A percentile compares a stretch with the other conserved stretches of the same genome.
phyloP scores from a whole-genome alignment of 2,329 filamentous ascomycete species.

The Epichloe hybrida region DNA sequence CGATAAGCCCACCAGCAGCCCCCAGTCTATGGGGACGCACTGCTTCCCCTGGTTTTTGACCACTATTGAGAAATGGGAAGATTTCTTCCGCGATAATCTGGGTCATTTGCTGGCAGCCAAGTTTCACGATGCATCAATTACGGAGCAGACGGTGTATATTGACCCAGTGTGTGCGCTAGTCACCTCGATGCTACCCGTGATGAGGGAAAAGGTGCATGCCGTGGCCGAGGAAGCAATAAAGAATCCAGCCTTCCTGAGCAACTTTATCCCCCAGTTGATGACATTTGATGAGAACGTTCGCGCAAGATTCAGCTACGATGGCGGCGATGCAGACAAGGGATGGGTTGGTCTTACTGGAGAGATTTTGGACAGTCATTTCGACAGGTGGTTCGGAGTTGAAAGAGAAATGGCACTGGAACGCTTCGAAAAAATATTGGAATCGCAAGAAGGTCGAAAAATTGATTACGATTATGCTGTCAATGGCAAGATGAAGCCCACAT shows the following conservation, averaged over 20 bases:
- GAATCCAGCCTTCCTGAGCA: constrained; percentile 69
- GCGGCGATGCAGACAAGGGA: constrained; percentile 48
- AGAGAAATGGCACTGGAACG: constrained; percentile 79
- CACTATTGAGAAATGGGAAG: constrained; percentile 45
- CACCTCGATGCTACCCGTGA: constrained; percentile 69
- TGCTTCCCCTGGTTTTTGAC: constrained; percentile 47
- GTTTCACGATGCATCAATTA: constrained; percentile 51
- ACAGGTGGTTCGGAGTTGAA: constrained; percentile 77
- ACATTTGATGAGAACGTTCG: constrained; percentile 75
- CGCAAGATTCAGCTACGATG: constrained; percentile 68
- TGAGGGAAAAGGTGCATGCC: constrained; percentile 61
- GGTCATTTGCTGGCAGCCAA: constrained; percentile 68
- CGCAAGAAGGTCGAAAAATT: constrained; percentile 64
- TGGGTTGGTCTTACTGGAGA: constrained; percentile 81
- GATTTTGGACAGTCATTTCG: constrained; percentile 68
- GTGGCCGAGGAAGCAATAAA: constrained; percentile 56
- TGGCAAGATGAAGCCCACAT: constrained; percentile 80
- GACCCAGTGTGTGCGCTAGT: constrained; percentile 82
- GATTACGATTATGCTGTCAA: constrained; percentile 75
- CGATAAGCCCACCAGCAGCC: constrained; percentile 64
- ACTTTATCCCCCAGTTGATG: constrained; percentile 77
- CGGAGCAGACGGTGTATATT: constrained; percentile 59
- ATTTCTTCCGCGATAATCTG: constrained; percentile 56
- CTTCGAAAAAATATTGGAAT: constrained; percentile 70
- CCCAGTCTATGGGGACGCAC: constrained; percentile 39